Evolutionary conservation across 352 stramenopile species (phyloP), one percentile per base, ranked within the genome.

Genomic region (Phytophthora pistaciae): DNA sequence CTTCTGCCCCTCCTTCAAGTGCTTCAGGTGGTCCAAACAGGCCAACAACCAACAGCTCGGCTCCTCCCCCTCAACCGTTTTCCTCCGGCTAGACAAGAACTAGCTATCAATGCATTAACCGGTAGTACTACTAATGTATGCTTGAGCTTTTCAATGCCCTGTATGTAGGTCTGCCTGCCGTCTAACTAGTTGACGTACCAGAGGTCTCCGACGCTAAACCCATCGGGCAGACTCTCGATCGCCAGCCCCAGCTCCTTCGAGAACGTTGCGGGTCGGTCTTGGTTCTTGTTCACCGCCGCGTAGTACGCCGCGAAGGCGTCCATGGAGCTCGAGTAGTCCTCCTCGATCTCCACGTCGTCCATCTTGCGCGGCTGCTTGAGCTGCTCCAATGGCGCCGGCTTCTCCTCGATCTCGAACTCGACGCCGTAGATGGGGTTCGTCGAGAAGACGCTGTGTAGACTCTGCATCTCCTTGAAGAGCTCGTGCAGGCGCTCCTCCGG

Each of bases 221-320:
- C 91, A 40, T 92, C 81, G 0, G 90, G 90, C 3, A 97, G 79
- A 55, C 83, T 91, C 72, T 98, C 92, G 42, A 97, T 87, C 7
- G 91, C 91, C 13, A 97, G 78, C 11, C 92, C 88, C 16, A 98
- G 78, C 16, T 94, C 88, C 36, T 90, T 85, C 36, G 90, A 91
- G 60, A 87, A 97, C 29, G 87, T 82, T 0, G 84, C 75, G 5
- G 74, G 75, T 27, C 90, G 89, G 56, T 98, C 87, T 56, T 91
- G 76, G 56, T 93, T 87, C 75, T 95, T 95, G 74, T 94, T 91
- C 10, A 91, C 79, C 8, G 92, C 88, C 1, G 93, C 90, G 54
- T 96, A 97, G 73, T 98, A 98, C 3, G 91, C 91, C 13, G 94
- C 92, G 58, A 98, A 96, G 5, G 88, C 89, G 48, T 96, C 92